A percentile compares a stretch with the other conserved stretches of the same genome.
These are phyloP conservation scores for Microdochium paspali DNA, from an alignment of 2,329 filamentous ascomycete species.

Conservation along the genomic window DNA sequence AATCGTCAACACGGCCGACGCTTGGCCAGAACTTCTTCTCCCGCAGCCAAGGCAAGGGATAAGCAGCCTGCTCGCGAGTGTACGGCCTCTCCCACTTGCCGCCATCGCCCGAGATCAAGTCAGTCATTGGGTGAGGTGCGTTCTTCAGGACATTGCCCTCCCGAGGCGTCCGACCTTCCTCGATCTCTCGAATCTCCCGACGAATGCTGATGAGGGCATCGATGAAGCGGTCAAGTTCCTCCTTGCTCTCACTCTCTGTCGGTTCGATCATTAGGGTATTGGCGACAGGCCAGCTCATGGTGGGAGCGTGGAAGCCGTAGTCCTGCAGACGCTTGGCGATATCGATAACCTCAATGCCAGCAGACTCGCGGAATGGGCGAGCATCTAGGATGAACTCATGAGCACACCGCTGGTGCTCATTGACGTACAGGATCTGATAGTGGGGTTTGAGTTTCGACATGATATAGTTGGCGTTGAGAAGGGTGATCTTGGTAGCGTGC, in stretches of 20 bases:
- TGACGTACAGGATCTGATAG: conserved; percentile 91
- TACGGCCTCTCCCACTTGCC: conserved; percentile 76
- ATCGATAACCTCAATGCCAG: conserved; percentile 84
- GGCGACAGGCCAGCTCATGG: conserved; percentile 92
- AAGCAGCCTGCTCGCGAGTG: conserved; percentile 72
- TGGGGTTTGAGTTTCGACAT: conserved; percentile 76
- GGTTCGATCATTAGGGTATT: conserved; percentile 98
- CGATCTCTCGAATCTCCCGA: conserved; percentile 72
- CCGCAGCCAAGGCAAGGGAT: conserved; percentile 69
- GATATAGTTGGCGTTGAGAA: conserved; percentile 98
- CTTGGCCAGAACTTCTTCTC: conserved; percentile 98
- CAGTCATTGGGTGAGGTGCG: conserved; percentile 75
- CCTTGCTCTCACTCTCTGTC: conserved; percentile 86
- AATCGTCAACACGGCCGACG: conserved; percentile 79
- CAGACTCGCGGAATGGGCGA: conserved; percentile 72
- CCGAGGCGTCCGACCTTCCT: conserved; percentile 66
- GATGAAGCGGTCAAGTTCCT: conserved; percentile 88
- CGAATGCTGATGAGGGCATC: conserved; percentile 83
- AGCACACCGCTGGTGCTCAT: conserved; percentile 76
- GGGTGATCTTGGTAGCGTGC: conserved; percentile 80
- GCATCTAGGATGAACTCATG: conserved; percentile 96
- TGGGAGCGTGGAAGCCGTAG: conserved; percentile 94
- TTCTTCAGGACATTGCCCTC: conserved; percentile 82
- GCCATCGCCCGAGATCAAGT: conserved; percentile 56
- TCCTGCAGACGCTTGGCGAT: conserved; percentile 95